A percentile compares a stretch with the other conserved stretches of the same genome.
Conservation (phyloP, 1,284 basidiomycete genomes). For the Papiliotrema terrestris region DNA sequence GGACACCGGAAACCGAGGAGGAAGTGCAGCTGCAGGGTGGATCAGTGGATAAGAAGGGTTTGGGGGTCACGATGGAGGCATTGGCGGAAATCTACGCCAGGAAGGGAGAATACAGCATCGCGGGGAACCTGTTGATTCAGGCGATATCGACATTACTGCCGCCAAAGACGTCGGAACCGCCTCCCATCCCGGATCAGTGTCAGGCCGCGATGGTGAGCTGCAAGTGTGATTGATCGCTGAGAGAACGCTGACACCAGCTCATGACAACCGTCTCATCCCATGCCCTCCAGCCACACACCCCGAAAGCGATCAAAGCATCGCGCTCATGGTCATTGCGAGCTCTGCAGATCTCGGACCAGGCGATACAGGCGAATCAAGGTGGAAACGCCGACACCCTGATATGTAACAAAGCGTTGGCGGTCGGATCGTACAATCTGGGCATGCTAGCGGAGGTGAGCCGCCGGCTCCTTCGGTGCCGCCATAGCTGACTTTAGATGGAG, state of each 20-base stretch:
- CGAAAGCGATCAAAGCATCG: constrained; percentile 34
- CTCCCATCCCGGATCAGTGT: constrained; percentile 39
- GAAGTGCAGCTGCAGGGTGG: constrained; percentile 19
- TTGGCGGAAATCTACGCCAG: constrained; percentile 45
- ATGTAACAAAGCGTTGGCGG: constrained; percentile 37
- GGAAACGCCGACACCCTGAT: constrained; percentile 14
- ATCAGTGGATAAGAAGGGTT: constrained; percentile 39
- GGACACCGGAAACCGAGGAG: constrained; percentile 3
- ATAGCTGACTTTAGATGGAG: constrained; percentile 24
- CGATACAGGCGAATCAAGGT: constrained; percentile 17
- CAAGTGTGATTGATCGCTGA: neutral
- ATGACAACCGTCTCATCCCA: constrained; percentile 48
- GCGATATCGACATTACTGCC: constrained; percentile 43
- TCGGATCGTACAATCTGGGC: constrained; percentile 45
- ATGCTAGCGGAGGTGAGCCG: constrained; percentile 45
- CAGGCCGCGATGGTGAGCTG: constrained; percentile 39
- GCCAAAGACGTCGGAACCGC: constrained; percentile 18
- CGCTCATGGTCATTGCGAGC: constrained; percentile 44
- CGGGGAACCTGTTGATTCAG: constrained; percentile 45
- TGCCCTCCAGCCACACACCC: constrained; percentile 35
- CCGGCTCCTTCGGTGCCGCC: no score
- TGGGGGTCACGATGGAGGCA: constrained; percentile 49
- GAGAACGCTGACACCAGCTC: constrained; percentile 19
- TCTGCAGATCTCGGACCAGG: constrained; percentile 37
- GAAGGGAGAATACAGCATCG: constrained; percentile 35